Percentiles rank a stretch among this genome's conserved stretches.
phyloP scores from a whole-genome alignment of 2,329 filamentous ascomycete species.

The Boeremia lycopersici region DNA sequence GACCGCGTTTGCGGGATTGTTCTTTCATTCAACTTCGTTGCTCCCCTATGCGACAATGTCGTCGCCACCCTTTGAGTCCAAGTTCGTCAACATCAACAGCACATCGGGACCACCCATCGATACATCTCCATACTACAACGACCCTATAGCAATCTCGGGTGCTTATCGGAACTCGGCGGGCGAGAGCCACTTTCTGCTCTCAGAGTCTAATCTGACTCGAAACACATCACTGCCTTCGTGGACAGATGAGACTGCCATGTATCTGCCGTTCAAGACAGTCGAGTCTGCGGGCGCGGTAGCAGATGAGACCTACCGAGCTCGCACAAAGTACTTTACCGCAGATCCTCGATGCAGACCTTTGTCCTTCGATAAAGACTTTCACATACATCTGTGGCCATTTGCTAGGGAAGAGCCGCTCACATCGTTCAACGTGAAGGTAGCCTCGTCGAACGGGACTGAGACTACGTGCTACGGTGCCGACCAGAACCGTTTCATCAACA shows the following conservation, averaged over 20 bases:
- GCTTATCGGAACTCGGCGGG: constrained; percentile 29
- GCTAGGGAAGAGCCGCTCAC: not conserved
- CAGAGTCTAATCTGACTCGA: constrained; percentile 54
- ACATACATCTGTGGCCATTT: not conserved
- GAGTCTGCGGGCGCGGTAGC: constrained; percentile 4
- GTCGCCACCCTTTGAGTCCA: constrained; percentile 11
- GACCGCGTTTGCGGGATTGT: constrained; percentile 57
- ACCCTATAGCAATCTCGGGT: constrained; percentile 3
- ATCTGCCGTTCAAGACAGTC: constrained; percentile 51
- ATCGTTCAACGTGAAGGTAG: not conserved
- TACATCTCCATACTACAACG: not conserved
- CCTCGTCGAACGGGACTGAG: not conserved
- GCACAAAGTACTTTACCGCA: not conserved
- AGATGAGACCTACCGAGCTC: not conserved
- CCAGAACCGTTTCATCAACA: not conserved
- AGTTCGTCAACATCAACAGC: constrained; percentile 30
- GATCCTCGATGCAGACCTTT: not conserved
- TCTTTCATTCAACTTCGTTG: constrained; percentile 47
- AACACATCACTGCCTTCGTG: constrained; percentile 56
- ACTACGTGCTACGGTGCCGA: not conserved
- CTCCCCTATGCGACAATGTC: constrained; percentile 16
- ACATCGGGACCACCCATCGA: constrained; percentile 20
- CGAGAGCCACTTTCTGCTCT: constrained; percentile 49
- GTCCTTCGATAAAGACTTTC: not conserved
- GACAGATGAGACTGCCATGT: constrained; percentile 53